Conservation (phyloP, 2,329 filamentous ascomycete genomes). For the Seiridium cupressi region DNA sequence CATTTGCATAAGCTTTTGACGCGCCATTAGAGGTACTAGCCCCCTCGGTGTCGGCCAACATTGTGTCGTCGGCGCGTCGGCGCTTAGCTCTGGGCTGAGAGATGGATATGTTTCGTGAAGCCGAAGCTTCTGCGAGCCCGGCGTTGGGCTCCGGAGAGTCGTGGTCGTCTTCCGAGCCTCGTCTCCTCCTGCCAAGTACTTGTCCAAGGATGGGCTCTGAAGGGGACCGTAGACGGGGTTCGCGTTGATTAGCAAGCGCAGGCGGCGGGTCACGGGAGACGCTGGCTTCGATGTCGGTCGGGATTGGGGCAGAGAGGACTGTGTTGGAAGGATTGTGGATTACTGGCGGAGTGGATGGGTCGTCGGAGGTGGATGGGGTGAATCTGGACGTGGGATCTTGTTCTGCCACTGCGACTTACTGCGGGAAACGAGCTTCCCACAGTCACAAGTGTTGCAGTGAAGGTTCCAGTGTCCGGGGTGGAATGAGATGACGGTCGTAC, state of each 20-base stretch:
- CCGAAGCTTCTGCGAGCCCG: constrained; percentile 19
- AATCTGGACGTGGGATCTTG: constrained; percentile 49
- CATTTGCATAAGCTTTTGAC: constrained; percentile 55
- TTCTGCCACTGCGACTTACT: constrained; percentile 70
- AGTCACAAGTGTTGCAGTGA: constrained; percentile 16
- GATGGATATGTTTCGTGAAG: constrained; percentile 15
- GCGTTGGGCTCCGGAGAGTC: constrained; percentile 14
- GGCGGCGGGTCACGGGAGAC: constrained; percentile 15
- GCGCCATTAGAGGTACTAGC: constrained; percentile 51
- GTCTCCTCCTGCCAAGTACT: constrained; percentile 56
- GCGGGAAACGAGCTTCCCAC: constrained; percentile 43
- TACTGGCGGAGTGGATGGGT: constrained; percentile 58
- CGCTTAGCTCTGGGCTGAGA: constrained; percentile 51
- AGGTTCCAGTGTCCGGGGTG: neutral
- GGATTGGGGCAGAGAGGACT: constrained; percentile 39
- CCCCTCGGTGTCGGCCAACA: constrained; percentile 60
- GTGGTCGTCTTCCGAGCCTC: constrained; percentile 40
- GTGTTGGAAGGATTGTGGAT: constrained; percentile 47
- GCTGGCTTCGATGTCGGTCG: constrained; percentile 15
- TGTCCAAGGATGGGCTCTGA: constrained; percentile 26
- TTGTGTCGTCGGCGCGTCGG: constrained; percentile 54
- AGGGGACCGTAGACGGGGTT: constrained; percentile 16
- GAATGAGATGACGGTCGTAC: neutral
- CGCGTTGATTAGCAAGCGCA: constrained; percentile 14
- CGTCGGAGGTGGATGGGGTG: constrained; percentile 67